These are phyloP conservation scores for Ramularia endophylla DNA, from an alignment of 2,329 filamentous ascomycete species.

Conservation along the genomic window DNA sequence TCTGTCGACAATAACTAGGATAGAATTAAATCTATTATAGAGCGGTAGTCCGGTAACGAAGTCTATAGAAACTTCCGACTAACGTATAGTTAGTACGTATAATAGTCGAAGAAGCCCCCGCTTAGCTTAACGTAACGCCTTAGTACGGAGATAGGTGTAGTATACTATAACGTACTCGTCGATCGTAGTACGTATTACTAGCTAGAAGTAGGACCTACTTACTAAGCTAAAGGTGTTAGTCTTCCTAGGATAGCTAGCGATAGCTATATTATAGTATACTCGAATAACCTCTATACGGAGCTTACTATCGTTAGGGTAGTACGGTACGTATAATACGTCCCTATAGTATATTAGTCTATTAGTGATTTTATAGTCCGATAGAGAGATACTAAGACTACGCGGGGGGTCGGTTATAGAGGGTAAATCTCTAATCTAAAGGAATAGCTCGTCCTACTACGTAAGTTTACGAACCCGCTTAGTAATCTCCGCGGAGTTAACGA, in stretches of 20 bases:
- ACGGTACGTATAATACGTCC: neutral
- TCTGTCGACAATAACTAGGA: constrained; percentile 18
- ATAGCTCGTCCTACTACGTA: neutral
- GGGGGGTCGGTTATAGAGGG: too few species aligned
- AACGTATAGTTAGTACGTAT: neutral
- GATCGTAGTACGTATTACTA: constrained; percentile 1
- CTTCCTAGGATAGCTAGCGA: constrained; percentile 4
- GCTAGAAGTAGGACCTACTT: constrained; percentile 3
- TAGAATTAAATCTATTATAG: constrained; percentile 5
- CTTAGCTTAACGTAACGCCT: neutral
- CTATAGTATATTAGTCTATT: neutral
- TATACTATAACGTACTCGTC: constrained; percentile 2
- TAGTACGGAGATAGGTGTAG: constrained; percentile 2
- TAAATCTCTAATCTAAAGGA: neutral
- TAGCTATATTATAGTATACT: neutral
- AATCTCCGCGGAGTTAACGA: neutral
- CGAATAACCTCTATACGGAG: neutral
- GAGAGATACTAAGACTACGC: neutral
- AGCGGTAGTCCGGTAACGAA: neutral
- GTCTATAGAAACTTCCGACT: too few species aligned
- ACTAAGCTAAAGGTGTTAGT: constrained; percentile 4
- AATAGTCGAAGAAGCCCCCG: neutral
- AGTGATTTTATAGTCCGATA: neutral
- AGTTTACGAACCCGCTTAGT: neutral
- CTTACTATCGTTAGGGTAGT: too few species aligned